A percentile compares a stretch with the other conserved stretches of the same genome.
These are phyloP conservation scores for Noccaea caerulescens DNA, from an alignment of 345 rosid species.

Conservation along the genomic window DNA sequence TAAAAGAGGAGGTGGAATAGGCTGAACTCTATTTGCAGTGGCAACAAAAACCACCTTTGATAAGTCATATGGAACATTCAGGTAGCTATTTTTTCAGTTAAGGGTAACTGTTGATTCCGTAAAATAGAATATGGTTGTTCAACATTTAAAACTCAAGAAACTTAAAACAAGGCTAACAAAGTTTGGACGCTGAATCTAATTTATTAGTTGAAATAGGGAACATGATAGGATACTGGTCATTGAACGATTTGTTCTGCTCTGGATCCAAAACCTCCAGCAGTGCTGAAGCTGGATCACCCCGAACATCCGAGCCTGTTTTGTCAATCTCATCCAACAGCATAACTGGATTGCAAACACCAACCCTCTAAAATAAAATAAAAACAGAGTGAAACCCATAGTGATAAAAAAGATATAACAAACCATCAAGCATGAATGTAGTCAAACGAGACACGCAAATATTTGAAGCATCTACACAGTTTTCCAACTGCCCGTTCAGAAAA, in stretches of 20 bases:
- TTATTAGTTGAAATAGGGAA: neutral
- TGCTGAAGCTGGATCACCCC: conserved; percentile 99
- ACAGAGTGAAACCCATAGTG: conserved; percentile 24
- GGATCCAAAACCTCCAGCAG: conserved; percentile 99
- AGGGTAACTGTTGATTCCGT: conserved; percentile 45
- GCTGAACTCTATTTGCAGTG: conserved; percentile 93
- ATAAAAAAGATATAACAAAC: neutral
- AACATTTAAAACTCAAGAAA: conserved; percentile 12
- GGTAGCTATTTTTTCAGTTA: conserved; percentile 71
- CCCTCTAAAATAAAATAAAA: conserved; percentile 62
- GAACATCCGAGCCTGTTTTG: conserved; percentile 96
- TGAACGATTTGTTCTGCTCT: conserved; percentile 90
- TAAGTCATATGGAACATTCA: conserved; percentile 97
- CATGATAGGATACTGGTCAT: conserved; percentile 93
- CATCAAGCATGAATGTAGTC: conserved; percentile 10
- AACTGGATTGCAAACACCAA: conserved; percentile 96
- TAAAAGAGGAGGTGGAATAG: conserved; percentile 92
- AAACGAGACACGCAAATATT: conserved; percentile 14
- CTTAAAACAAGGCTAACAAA: conserved; percentile 1
- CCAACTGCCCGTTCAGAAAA: conserved; percentile 1
- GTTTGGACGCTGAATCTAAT: neutral
- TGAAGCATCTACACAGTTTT: conserved; percentile 22
- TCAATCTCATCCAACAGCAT: conserved; percentile 97
- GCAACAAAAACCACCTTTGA: conserved; percentile 95
- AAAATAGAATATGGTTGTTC: conserved; percentile 1